These are phyloP conservation scores for Orbilia ellipsospora DNA, from an alignment of 2,329 filamentous ascomycete species.

Conservation along the genomic window DNA sequence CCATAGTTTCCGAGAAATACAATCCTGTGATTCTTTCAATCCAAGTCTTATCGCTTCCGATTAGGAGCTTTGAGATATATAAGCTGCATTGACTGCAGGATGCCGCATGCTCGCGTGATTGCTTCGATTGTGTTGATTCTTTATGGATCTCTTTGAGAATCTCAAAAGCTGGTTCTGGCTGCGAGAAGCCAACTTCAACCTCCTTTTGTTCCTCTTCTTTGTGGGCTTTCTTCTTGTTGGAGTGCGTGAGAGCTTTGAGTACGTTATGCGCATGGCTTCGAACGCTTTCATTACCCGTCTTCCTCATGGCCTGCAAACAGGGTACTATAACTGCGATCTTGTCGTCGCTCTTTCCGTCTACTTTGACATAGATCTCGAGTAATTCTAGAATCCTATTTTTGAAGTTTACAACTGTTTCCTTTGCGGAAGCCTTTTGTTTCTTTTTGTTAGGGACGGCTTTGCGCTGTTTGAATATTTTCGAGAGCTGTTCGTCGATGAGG, in stretches of 20 bases:
- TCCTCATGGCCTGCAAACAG: constrained; percentile 42
- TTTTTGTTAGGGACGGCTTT: constrained; percentile 74
- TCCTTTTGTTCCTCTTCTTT: constrained; percentile 37
- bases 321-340: constrained; percentile 42
- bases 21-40: constrained; percentile 27
- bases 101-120: constrained; percentile 36
- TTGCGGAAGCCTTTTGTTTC: constrained; percentile 86
- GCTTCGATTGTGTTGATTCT: constrained; percentile 27
- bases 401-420: constrained; percentile 89
- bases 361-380: constrained; percentile 83
- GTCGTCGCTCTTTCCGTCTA: constrained; percentile 65
- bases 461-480: constrained; percentile 84
- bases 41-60: constrained; percentile 30
- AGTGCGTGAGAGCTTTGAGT: constrained; percentile 36
- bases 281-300: constrained; percentile 30
- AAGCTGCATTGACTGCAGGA: constrained; percentile 50
- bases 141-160: constrained; percentile 32
- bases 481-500: constrained; percentile 82
- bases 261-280: constrained; percentile 34
- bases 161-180: constrained; percentile 35
- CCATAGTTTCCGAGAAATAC: constrained; percentile 48
- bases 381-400: constrained; percentile 93
- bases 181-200: constrained; percentile 6
- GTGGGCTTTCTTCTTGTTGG: constrained; percentile 35
- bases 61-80: constrained; percentile 38